These are phyloP conservation scores for Alternaria dauci DNA, from an alignment of 2,329 filamentous ascomycete species.

Conservation along the genomic window DNA sequence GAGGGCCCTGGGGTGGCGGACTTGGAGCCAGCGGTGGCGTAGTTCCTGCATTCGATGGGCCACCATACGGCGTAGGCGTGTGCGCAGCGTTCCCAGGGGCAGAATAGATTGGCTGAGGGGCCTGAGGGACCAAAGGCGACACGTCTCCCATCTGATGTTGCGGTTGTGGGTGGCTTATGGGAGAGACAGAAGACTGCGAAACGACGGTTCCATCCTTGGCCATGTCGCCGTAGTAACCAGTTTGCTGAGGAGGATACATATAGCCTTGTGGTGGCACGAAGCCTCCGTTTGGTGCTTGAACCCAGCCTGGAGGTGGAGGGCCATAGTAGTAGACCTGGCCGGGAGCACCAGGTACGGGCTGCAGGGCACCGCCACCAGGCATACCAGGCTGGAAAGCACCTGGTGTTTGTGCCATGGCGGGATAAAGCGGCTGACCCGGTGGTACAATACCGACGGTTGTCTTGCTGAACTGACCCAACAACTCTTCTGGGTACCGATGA, in stretches of 20 bases:
- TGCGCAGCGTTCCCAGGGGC: constrained; percentile 9
- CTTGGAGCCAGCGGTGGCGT: background rate
- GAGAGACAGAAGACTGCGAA: constrained; percentile 18
- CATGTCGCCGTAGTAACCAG: constrained; percentile 27
- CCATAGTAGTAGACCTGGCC: constrained; percentile 37
- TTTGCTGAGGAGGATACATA: constrained; percentile 20
- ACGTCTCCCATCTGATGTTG: constrained; percentile 12
- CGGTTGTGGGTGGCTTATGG: background rate
- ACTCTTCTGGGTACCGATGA: constrained; percentile 38
- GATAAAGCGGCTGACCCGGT: constrained; percentile 34
- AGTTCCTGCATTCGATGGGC: background rate
- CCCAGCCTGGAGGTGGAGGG: constrained; percentile 32
- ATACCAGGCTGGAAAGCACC: constrained; percentile 13
- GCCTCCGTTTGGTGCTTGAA: constrained; percentile 27
- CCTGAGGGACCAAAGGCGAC: constrained; percentile 18
- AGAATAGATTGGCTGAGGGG: constrained; percentile 23
- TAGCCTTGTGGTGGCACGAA: constrained; percentile 32
- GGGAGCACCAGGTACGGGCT: constrained; percentile 16
- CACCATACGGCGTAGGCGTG: background rate
- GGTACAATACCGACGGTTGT: constrained; percentile 42
- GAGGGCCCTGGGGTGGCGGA: constrained; percentile 14
- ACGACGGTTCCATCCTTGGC: constrained; percentile 23
- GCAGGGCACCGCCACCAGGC: background rate
- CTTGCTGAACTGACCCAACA: constrained; percentile 42
- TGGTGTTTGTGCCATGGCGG: constrained; percentile 34